Evolutionary conservation across 2,329 filamentous ascomycete genomes (phyloP).

Genomic region (Fusarium transvaalense): DNA sequence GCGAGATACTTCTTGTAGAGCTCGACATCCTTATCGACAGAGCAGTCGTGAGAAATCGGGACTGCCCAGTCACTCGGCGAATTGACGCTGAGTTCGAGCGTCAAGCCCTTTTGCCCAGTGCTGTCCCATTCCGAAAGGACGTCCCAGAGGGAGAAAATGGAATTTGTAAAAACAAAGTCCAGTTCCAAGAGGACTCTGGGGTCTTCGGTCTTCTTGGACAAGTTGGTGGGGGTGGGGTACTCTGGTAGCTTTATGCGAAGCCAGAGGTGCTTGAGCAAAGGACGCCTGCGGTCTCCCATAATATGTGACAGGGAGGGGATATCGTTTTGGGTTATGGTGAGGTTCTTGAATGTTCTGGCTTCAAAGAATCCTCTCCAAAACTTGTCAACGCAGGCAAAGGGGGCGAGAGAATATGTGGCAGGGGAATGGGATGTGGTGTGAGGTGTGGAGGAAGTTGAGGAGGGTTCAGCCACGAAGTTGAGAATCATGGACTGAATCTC

Average conservation of each 20-base stretch:
- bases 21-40: background rate
- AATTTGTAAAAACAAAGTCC: slow-evolving; percentile 6
- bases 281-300: background rate
- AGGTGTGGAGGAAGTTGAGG: background rate
- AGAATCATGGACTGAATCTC: slow-evolving; percentile 12
- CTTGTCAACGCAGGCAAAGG: slow-evolving; percentile 2
- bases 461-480: background rate
- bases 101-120: background rate
- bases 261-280: slow-evolving; percentile 21
- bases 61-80: slow-evolving; percentile 3
- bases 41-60: background rate
- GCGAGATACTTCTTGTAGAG: slow-evolving; percentile 2
- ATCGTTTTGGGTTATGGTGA: slow-evolving; percentile 10
- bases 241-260: background rate
- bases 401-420: accelerated
- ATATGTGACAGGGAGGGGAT: background rate
- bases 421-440: background rate
- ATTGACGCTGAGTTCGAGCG: slow-evolving; percentile 15
- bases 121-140: background rate
- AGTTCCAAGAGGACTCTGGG: slow-evolving; percentile 1
- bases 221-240: background rate
- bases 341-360: slow-evolving; percentile 2
- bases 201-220: background rate
- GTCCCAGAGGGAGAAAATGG: slow-evolving; percentile 4
- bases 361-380: slow-evolving; percentile 22